Conservation (phyloP, 2,329 filamentous ascomycete species). For the Pseudogymnoascus sp. region DNA sequence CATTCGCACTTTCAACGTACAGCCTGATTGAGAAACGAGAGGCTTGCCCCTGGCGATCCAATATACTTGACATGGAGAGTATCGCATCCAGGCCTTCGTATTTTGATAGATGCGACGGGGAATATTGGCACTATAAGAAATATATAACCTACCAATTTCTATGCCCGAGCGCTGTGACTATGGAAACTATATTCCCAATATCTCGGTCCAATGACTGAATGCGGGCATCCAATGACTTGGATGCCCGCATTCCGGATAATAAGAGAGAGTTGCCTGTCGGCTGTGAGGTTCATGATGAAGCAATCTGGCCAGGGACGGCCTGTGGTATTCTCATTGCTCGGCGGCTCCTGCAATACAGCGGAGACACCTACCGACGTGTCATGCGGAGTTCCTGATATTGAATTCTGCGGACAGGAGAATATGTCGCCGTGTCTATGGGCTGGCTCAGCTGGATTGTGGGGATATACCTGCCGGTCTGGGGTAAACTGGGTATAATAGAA, state of each 20-base stretch:
- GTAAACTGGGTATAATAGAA: slow-evolving; percentile 5
- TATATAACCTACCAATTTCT: neutral
- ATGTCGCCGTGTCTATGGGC: neutral
- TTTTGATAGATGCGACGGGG: neutral
- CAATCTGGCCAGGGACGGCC: neutral
- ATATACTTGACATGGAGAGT: neutral
- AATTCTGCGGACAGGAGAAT: neutral
- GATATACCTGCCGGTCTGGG: neutral
- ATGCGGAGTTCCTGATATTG: slow-evolving; percentile 4
- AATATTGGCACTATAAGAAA: slow-evolving; percentile 4
- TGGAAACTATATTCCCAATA: slow-evolving; percentile 9
- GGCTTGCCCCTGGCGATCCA: slow-evolving; percentile 3
- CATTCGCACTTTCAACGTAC: neutral
- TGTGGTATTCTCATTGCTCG: neutral
- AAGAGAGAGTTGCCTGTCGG: neutral
- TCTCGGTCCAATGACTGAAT: neutral
- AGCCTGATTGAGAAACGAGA: neutral
- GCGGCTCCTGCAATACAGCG: neutral
- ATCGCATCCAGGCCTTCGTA: neutral
- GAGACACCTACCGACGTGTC: neutral
- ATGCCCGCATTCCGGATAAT: slow-evolving; percentile 9
- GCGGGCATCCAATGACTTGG: neutral
- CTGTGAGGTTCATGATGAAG: slow-evolving; percentile 2
- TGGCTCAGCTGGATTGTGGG: neutral
- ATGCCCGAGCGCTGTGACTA: neutral